Evolutionary conservation across 345 rosid species (phyloP).

Genomic region (Eucalyptus victrix): DNA sequence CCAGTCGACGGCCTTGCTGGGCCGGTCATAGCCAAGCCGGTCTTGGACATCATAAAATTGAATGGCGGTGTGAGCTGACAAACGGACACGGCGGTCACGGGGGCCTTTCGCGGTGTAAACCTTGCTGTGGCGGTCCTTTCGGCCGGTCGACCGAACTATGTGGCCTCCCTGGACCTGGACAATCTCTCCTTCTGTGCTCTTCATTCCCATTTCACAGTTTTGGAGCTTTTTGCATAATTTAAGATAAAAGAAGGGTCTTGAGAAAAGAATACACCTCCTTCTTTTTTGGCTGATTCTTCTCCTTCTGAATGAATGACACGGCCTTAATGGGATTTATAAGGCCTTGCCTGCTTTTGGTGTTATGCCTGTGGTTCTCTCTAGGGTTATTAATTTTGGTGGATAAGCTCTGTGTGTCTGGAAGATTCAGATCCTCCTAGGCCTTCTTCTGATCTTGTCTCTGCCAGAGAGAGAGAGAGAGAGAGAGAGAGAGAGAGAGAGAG

Average conservation of each 20-base stretch:
- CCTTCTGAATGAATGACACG: not conserved
- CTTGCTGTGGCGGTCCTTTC: conserved; percentile 85
- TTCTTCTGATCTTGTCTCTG: not conserved
- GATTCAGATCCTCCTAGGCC: not conserved
- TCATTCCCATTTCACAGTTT: conserved; percentile 13
- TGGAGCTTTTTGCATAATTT: conserved; percentile 2
- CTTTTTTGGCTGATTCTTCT: not conserved
- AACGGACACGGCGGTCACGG: conserved; percentile 65
- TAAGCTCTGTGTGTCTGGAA: not conserved
- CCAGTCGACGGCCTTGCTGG: conserved; percentile 92
- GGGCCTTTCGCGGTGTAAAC: conserved; percentile 75
- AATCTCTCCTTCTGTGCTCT: conserved; percentile 52
- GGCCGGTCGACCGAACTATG: conserved; percentile 59
- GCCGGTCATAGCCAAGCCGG: conserved; percentile 76
- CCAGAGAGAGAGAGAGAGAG: not conserved
- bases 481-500: not conserved
- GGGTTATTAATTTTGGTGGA: not conserved
- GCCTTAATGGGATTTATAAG: not conserved
- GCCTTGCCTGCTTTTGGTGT: not conserved
- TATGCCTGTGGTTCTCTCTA: not conserved
- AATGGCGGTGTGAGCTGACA: conserved; percentile 83
- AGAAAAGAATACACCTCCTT: not conserved
- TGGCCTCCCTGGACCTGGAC: conserved; percentile 76
- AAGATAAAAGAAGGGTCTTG: not conserved
- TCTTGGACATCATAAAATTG: conserved; percentile 89